These are phyloP conservation scores for Lactarius indigo DNA, from an alignment of 768 basidiomycete genomes.

Conservation along the genomic window DNA sequence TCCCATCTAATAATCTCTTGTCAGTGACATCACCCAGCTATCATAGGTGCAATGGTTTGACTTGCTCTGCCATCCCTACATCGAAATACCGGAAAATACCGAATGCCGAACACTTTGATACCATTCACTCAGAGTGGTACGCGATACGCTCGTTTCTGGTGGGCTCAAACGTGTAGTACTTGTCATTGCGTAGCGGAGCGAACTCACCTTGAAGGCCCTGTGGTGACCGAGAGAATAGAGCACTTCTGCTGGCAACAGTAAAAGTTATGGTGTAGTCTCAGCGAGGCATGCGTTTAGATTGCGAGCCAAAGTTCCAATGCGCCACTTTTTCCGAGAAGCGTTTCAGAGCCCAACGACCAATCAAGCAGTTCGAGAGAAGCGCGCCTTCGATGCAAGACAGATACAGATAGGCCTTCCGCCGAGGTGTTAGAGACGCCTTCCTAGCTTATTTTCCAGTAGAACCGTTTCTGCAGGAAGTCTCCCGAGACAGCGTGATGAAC, in stretches of 20 bases:
- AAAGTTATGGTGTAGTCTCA: no score
- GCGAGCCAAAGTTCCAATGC: constrained; percentile 73
- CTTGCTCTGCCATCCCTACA: constrained; percentile 48
- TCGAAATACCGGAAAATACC: constrained; percentile 75
- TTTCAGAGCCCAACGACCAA: not conserved
- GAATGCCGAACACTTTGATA: constrained; percentile 92
- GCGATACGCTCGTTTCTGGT: constrained; percentile 55
- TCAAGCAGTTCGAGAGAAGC: constrained; percentile 5
- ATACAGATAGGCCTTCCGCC: constrained; percentile 58
- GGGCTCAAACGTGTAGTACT: constrained; percentile 52
- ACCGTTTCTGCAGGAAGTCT: constrained; percentile 86
- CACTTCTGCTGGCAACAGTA: constrained; percentile 30
- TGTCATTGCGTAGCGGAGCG: constrained; percentile 27
- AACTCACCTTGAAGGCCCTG: constrained; percentile 1
- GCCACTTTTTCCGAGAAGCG: constrained; percentile 57
- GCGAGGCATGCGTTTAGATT: constrained; percentile 40
- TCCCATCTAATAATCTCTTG: no score
- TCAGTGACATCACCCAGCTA: constrained; percentile 71
- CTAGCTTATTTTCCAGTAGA: constrained; percentile 86
- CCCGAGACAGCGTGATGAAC: constrained; percentile 74
- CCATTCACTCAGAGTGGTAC: constrained; percentile 72
- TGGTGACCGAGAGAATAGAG: constrained; percentile 13
- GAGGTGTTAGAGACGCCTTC: constrained; percentile 57
- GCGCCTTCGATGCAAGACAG: constrained; percentile 69
- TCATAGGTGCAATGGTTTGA: constrained; percentile 46